These are phyloP conservation scores for Trichomonas gallinae DNA, from an alignment of 208 protist species.

Conservation along the genomic window DNA sequence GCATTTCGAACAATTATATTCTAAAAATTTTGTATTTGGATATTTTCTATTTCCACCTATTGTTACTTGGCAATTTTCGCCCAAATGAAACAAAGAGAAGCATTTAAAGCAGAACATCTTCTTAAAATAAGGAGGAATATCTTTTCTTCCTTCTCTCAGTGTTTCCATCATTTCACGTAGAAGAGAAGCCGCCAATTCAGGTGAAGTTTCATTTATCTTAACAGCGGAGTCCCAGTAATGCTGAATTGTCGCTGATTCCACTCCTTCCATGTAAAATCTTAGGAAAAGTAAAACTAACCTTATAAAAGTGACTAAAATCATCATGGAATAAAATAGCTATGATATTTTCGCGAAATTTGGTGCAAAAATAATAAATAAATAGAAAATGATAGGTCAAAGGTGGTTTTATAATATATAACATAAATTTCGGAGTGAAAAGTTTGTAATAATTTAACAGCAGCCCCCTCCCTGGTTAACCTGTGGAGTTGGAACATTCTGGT, in stretches of 20 bases:
- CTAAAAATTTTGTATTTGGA: neutral
- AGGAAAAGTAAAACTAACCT: no score
- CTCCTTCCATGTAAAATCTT: neutral
- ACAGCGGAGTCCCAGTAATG: neutral
- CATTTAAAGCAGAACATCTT: conserved; percentile 4
- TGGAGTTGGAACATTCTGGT: neutral
- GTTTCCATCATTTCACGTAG: neutral
- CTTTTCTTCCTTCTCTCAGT: neutral
- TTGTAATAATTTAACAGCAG: neutral
- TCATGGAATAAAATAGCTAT: no score
- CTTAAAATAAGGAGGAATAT: neutral
- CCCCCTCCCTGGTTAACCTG: neutral
- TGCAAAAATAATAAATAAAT: no score
- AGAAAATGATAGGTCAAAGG: no score
- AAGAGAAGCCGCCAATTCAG: neutral
- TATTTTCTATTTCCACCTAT: neutral
- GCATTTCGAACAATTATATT: neutral
- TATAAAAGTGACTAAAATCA: no score
- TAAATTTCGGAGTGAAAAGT: no score
- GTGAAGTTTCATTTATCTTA: neutral
- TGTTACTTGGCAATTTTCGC: neutral
- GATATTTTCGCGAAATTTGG: no score
- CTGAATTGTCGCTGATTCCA: neutral
- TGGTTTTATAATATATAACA: no score
- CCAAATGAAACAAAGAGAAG: neutral